These are phyloP conservation scores for Silene latifolia DNA, from an alignment of 148 eudicot species.

Conservation along the genomic window DNA sequence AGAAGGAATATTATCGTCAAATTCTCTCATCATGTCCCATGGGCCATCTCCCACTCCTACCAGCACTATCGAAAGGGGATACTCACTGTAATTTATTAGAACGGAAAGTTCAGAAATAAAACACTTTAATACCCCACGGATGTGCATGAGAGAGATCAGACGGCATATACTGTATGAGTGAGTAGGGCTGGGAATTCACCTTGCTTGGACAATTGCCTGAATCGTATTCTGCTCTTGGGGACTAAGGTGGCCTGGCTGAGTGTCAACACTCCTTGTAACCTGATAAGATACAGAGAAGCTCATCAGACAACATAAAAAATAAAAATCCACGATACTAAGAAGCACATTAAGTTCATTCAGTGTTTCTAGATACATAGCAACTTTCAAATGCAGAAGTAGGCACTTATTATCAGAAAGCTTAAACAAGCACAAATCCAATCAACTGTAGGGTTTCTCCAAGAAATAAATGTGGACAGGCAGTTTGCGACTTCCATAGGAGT, in stretches of 20 bases:
- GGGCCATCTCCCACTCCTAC: slow-evolving; percentile 99
- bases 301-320: background rate
- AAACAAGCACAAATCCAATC: background rate
- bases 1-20: slow-evolving; percentile 94
- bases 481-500: background rate
- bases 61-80: slow-evolving; percentile 84
- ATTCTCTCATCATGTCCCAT: slow-evolving; percentile 99
- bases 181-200: slow-evolving; percentile 32
- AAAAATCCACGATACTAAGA: background rate
- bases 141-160: background rate
- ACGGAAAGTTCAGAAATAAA: background rate
- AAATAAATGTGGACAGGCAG: background rate
- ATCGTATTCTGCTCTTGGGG: slow-evolving; percentile 94
- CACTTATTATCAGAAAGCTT: background rate
- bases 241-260: slow-evolving; percentile 68
- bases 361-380: too few species aligned
- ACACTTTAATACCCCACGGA: background rate
- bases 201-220: slow-evolving; percentile 89
- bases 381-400: background rate
- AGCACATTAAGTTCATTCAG: background rate
- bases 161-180: background rate
- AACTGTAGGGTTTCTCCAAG: background rate
- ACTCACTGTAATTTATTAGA: slow-evolving; percentile 47
- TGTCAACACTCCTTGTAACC: slow-evolving; percentile 99
- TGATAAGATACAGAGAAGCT: slow-evolving; percentile 17